These are phyloP conservation scores for Steccherinum ochraceum DNA, from an alignment of 768 basidiomycete species.

Conservation along the genomic window DNA sequence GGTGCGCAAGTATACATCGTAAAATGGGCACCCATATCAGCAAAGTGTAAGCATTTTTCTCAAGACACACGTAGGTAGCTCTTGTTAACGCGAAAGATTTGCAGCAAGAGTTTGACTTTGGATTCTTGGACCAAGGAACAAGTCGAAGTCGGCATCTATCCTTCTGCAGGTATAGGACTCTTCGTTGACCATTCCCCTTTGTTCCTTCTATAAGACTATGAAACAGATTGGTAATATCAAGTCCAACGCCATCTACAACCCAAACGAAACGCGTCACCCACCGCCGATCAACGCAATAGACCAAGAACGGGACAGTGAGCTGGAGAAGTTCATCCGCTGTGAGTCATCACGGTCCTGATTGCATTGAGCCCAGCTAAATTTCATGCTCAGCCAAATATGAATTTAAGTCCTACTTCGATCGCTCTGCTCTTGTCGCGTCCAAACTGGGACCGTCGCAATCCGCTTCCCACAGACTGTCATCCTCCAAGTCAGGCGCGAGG, in stretches of 20 bases:
- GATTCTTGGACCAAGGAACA: constrained; percentile 88
- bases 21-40: constrained; percentile 92
- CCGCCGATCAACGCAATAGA: constrained; percentile 79
- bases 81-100: not conserved
- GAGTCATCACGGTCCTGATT: constrained; percentile 28
- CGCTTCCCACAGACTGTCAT: constrained; percentile 12
- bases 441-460: constrained; percentile 26
- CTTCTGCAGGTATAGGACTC: constrained; percentile 5
- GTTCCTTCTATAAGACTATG: constrained; percentile 51
- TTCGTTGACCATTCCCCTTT: constrained; percentile 10
- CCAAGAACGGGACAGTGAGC: constrained; percentile 77
- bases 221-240: constrained; percentile 73
- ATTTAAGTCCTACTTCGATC: constrained; percentile 51
- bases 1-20: constrained; percentile 88
- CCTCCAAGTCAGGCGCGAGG: not conserved
- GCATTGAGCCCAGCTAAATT: not conserved
- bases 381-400: constrained; percentile 66
- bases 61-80: not conserved
- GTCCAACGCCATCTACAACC: constrained; percentile 76
- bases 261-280: constrained; percentile 75
- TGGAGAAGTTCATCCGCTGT: constrained; percentile 89
- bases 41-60: constrained; percentile 68
- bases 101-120: constrained; percentile 84
- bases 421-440: constrained; percentile 21
- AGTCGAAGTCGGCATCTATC: constrained; percentile 56